These are phyloP conservation scores for Eimeria mitis DNA, from an alignment of 169 alveolate species.

Conservation along the genomic window DNA sequence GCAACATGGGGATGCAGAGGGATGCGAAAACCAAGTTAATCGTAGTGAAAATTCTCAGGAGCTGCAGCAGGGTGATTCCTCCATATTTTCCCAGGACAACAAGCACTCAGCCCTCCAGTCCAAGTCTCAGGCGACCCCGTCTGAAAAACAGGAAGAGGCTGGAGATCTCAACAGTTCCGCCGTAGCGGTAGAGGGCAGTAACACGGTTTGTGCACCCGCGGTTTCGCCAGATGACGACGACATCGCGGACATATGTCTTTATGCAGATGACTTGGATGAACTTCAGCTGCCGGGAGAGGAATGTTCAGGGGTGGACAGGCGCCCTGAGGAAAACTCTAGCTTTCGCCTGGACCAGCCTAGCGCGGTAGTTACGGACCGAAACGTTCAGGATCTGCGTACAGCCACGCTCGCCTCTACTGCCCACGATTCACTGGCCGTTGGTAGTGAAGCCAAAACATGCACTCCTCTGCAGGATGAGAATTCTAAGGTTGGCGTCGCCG, in stretches of 20 bases:
- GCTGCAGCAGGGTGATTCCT: background rate
- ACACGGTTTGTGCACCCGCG: background rate
- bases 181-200: background rate
- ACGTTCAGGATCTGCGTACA: background rate
- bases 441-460: background rate
- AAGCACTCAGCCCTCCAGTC: background rate
- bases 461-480: background rate
- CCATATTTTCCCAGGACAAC: background rate
- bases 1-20: background rate
- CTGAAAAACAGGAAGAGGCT: background rate
- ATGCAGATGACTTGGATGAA: background rate
- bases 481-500: background rate
- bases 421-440: background rate
- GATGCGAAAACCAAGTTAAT: background rate
- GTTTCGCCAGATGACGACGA: background rate
- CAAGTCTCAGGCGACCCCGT: background rate
- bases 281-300: background rate
- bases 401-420: background rate
- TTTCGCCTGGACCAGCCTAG: background rate
- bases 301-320: background rate
- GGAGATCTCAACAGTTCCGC: background rate
- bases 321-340: background rate
- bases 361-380: background rate
- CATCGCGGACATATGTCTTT: background rate
- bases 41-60: background rate